These are phyloP conservation scores for Paragyromitra xinjiangensis DNA, from an alignment of 495 filamentous ascomycete genomes.

Conservation along the genomic window DNA sequence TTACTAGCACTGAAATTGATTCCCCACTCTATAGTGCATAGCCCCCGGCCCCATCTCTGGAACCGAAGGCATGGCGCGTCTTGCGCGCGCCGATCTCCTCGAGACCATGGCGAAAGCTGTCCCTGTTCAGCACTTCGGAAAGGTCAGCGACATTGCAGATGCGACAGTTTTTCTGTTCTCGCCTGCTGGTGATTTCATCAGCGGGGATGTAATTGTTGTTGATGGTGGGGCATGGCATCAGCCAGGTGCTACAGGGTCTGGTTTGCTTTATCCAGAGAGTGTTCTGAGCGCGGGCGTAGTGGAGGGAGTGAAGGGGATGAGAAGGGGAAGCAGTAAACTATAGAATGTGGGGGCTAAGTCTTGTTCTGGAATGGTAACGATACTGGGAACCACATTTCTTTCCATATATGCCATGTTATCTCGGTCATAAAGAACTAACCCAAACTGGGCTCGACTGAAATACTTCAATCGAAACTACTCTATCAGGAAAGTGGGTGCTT, in stretches of 20 bases:
- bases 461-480: no score
- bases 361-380: not conserved
- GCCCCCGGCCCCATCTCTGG: slow-evolving; percentile 58
- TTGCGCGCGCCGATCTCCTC: slow-evolving; percentile 60
- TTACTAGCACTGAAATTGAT: slow-evolving; percentile 63
- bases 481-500: no score
- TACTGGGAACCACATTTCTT: not conserved
- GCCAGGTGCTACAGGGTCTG: slow-evolving; percentile 56
- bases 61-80: slow-evolving; percentile 70
- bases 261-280: slow-evolving; percentile 48
- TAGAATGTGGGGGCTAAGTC: slow-evolving; percentile 8
- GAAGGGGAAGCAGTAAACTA: slow-evolving; percentile 40
- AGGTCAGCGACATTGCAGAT: slow-evolving; percentile 87
- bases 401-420: no score
- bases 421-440: no score
- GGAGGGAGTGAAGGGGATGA: slow-evolving; percentile 54
- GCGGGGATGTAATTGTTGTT: slow-evolving; percentile 78
- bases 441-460: no score
- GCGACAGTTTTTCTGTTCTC: slow-evolving; percentile 88
- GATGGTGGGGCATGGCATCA: slow-evolving; percentile 78
- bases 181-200: slow-evolving; percentile 84
- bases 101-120: slow-evolving; percentile 58
- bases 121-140: slow-evolving; percentile 79
- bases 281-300: slow-evolving; percentile 28
- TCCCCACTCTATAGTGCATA: slow-evolving; percentile 36